Percentiles rank a stretch among this genome's conserved stretches.
phyloP scores from a whole-genome alignment of 2,329 filamentous ascomycete genomes.

The Pseudogymnoascus sp. region DNA sequence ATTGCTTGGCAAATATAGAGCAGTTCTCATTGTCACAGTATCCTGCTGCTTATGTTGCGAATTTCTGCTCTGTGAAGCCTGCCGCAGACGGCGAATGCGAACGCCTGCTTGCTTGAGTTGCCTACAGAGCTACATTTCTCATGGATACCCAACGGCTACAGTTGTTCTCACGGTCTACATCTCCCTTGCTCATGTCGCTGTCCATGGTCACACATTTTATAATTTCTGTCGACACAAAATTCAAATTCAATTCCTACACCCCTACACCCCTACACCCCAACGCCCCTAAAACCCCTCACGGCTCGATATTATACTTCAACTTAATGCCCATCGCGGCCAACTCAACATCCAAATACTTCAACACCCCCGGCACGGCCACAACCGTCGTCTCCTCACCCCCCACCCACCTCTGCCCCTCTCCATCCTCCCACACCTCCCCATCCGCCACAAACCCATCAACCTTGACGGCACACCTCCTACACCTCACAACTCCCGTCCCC shows the following conservation, averaged over 20 bases:
- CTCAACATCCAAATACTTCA: conserved; percentile 92
- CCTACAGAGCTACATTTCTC: too few species aligned
- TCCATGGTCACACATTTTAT: too few species aligned
- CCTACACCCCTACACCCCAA: too few species aligned
- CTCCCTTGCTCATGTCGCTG: too few species aligned
- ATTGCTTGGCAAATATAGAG: neutral
- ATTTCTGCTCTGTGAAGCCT: too few species aligned
- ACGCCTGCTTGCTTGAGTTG: too few species aligned
- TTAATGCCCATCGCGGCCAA: conserved; percentile 93
- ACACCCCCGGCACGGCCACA: conserved; percentile 84
- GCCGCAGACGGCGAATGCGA: too few species aligned
- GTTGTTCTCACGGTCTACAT: too few species aligned
- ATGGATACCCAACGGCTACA: too few species aligned
- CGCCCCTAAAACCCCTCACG: conserved; percentile 10
- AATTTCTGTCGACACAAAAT: neutral
- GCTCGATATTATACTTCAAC: conserved; percentile 76
- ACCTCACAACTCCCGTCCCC: conserved; percentile 62
- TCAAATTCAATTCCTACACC: neutral
- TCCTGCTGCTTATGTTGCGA: too few species aligned
- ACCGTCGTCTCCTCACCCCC: conserved; percentile 87
- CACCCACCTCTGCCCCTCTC: conserved; percentile 70
- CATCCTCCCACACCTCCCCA: conserved; percentile 87
- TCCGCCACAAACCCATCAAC: conserved; percentile 34
- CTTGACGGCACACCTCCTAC: conserved; percentile 60
- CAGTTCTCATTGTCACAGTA: too few species aligned